Percentiles rank a stretch among this genome's conserved stretches.
Conservation (phyloP, 371 early-diverging fungal species). For the Haplosporangium sp. region DNA sequence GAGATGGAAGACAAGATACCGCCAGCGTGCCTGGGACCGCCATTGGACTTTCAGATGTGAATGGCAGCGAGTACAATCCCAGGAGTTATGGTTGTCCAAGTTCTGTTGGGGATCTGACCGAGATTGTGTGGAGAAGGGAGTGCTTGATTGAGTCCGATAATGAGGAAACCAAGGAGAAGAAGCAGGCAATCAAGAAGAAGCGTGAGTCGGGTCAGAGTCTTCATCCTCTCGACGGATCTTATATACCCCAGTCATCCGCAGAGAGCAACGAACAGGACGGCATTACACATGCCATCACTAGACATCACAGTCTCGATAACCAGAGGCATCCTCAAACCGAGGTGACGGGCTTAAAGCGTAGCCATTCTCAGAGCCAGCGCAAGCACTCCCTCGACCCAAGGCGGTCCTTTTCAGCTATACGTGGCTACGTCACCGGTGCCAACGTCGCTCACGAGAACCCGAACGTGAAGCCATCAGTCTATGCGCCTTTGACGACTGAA, state of each 20-base stretch:
- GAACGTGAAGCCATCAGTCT: conserved; percentile 32
- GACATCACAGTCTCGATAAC: conserved; percentile 13
- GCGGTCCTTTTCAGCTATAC: conserved; percentile 32
- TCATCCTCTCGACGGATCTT: conserved; percentile 11
- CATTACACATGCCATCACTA: background rate
- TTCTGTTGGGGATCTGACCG: conserved; percentile 46
- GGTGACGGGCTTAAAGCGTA: conserved; percentile 8
- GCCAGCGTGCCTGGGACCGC: conserved; percentile 13
- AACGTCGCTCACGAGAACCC: conserved; percentile 22
- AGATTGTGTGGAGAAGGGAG: conserved; percentile 53
- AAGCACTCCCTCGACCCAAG: conserved; percentile 11
- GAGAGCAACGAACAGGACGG: background rate
- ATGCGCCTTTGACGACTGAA: conserved; percentile 47
- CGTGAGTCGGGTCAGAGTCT: background rate
- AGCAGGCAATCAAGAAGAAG: background rate
- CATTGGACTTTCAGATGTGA: conserved; percentile 18
- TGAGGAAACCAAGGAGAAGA: conserved; percentile 14
- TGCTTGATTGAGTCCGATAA: conserved; percentile 40
- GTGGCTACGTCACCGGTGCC: conserved; percentile 33
- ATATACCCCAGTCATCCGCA: background rate
- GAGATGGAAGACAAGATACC: background rate
- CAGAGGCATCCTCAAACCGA: conserved; percentile 2
- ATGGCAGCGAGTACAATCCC: conserved; percentile 43
- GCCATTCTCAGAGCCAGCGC: conserved; percentile 18
- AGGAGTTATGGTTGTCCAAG: conserved; percentile 16